phyloP scores from a whole-genome alignment of 1,284 basidiomycete genomes.

The Cryptococcus sp. region DNA sequence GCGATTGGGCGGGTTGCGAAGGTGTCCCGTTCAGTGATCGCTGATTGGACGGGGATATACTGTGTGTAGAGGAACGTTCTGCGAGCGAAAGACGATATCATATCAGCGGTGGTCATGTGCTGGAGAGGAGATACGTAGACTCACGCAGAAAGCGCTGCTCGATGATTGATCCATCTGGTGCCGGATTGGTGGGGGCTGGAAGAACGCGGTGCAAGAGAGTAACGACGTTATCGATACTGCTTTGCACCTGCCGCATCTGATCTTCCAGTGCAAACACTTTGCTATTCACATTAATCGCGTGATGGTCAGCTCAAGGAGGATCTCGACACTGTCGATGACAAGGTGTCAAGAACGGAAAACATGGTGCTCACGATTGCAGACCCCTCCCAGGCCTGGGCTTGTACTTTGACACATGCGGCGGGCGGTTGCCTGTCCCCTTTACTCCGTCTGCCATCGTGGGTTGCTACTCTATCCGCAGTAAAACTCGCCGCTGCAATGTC shows the following conservation, averaged over 20 bases:
- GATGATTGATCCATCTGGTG: too few species aligned
- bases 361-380: neutral
- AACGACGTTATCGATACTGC: slow-evolving; percentile 11
- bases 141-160: too few species aligned
- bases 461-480: too few species aligned
- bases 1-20: neutral
- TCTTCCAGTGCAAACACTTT: slow-evolving; percentile 13
- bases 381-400: slow-evolving; percentile 1
- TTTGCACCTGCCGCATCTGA: slow-evolving; percentile 15
- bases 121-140: too few species aligned
- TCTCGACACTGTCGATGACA: neutral
- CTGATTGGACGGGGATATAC: too few species aligned
- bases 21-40: too few species aligned
- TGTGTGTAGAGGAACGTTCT: too few species aligned
- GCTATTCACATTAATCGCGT: neutral
- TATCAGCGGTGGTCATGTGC: neutral
- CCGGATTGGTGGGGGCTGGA: neutral
- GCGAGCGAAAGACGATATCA: neutral
- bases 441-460: neutral
- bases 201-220: slow-evolving; percentile 7
- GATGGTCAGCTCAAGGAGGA: neutral
- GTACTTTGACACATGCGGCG: neutral
- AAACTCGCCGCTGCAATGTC: too few species aligned
- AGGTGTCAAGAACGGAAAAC: neutral
- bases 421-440: neutral